These are phyloP conservation scores for Penicillium sp. DNA, from an alignment of 2,329 filamentous ascomycete species.

Conservation along the genomic window DNA sequence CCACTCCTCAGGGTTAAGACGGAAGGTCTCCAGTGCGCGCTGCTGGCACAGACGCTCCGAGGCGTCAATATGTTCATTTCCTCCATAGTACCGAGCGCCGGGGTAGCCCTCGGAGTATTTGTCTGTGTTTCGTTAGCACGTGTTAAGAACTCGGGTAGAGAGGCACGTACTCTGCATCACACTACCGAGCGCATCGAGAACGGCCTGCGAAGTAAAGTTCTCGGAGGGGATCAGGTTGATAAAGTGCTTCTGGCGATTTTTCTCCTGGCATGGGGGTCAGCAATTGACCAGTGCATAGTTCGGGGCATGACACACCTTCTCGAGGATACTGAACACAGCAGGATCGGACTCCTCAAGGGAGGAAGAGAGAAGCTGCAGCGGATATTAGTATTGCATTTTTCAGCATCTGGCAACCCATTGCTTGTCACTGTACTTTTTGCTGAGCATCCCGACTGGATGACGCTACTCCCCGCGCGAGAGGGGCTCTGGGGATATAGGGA, in stretches of 20 bases:
- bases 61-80: constrained; percentile 92
- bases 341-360: constrained; percentile 81
- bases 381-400: constrained; percentile 7
- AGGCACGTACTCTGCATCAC: constrained; percentile 77
- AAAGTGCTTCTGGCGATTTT: constrained; percentile 92
- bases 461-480: constrained; percentile 38
- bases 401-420: neutral
- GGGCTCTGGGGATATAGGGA: constrained; percentile 20
- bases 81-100: constrained; percentile 91
- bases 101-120: constrained; percentile 99
- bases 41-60: constrained; percentile 85
- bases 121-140: constrained; percentile 52
- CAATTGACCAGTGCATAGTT: constrained; percentile 2
- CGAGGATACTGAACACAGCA: constrained; percentile 78
- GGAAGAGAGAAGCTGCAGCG: constrained; percentile 65
- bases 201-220: constrained; percentile 91
- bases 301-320: constrained; percentile 59
- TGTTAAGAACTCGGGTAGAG: neutral
- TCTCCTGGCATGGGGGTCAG: constrained; percentile 60
- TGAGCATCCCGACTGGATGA: constrained; percentile 39
- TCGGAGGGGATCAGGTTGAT: constrained; percentile 96
- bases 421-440: constrained; percentile 33
- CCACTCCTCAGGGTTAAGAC: constrained; percentile 79
- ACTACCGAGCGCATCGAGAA: constrained; percentile 84
- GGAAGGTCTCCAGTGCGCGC: constrained; percentile 81